These are phyloP conservation scores for Gossypium aridum DNA, from an alignment of 441 rosid species.

Conservation along the genomic window DNA sequence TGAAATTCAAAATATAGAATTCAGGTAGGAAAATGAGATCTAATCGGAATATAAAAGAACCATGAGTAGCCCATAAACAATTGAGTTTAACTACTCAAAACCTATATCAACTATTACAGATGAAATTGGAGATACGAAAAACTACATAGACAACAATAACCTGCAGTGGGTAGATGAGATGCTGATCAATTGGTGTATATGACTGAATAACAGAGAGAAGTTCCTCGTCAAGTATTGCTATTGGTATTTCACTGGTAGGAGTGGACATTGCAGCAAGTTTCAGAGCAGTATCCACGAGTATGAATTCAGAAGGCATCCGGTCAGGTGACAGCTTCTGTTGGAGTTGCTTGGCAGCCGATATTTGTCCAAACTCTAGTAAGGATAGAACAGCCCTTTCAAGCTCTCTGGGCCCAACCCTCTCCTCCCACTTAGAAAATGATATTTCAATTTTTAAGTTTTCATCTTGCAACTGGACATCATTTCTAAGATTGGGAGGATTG, in stretches of 20 bases:
- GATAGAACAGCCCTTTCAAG: constrained; percentile 94
- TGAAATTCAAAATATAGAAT: constrained; percentile 15
- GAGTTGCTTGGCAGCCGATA: constrained; percentile 94
- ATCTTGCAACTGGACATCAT: constrained; percentile 61
- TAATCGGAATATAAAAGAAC: constrained; percentile 6
- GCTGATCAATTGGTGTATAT: constrained; percentile 35
- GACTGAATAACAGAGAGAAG: constrained; percentile 57
- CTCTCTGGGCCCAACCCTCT: constrained; percentile 81
- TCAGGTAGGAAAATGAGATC: constrained; percentile 7
- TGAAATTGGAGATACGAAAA: constrained; percentile 3
- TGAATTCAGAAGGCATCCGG: constrained; percentile 66
- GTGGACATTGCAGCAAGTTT: constrained; percentile 75
- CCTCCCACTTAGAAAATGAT: constrained; percentile 94
- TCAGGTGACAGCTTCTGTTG: constrained; percentile 88
- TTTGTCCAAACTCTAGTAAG: constrained; percentile 92
- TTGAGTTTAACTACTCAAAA: constrained; percentile 3
- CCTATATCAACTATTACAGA: neutral
- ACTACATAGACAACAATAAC: constrained; percentile 28
- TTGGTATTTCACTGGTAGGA: constrained; percentile 42
- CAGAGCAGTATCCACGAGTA: constrained; percentile 71
- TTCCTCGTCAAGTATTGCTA: constrained; percentile 56
- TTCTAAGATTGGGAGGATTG: constrained; percentile 34
- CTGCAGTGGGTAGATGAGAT: constrained; percentile 60
- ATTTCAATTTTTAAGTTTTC: constrained; percentile 59
- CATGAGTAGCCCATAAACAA: neutral